A percentile compares a stretch with the other conserved stretches of the same genome.
These are phyloP conservation scores for Nakazawaea holstii DNA, from an alignment of 805 yeast genomes.

Conservation along the genomic window DNA sequence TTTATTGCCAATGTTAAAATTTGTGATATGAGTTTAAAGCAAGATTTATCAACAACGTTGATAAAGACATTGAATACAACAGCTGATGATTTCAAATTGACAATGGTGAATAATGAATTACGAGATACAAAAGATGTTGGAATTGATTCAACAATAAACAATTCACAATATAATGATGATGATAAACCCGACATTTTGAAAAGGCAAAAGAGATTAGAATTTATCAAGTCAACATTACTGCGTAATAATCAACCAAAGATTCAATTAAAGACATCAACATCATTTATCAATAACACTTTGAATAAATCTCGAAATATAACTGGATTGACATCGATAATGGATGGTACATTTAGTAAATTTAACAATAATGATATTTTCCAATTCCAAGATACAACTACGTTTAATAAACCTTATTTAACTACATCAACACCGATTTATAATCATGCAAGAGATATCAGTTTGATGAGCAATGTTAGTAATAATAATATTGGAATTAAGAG, in stretches of 20 bases:
- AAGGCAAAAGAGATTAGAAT: not conserved
- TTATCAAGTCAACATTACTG: not conserved
- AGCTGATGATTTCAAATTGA: not conserved
- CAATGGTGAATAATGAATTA: not conserved
- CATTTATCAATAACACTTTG: not conserved
- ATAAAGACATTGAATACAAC: not conserved
- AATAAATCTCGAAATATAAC: not conserved
- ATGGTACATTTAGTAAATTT: not conserved
- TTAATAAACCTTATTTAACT: not conserved
- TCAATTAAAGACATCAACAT: not conserved
- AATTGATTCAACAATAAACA: not conserved
- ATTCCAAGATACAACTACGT: not conserved
- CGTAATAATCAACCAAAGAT: not conserved
- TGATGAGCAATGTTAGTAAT: no score
- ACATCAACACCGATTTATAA: not conserved
- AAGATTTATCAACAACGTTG: not conserved
- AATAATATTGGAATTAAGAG: no score
- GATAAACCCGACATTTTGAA: not conserved
- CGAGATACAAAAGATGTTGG: not conserved
- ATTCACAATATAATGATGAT: no score
- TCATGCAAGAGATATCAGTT: no score
- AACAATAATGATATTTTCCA: not conserved
- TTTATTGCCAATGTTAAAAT: not conserved
- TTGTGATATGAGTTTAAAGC: not conserved
- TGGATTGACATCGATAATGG: not conserved